Percentiles rank a stretch among this genome's conserved stretches.
Evolutionary conservation across 2,329 filamentous ascomycete genomes (phyloP).

Genomic region (Monosporascus ibericus): DNA sequence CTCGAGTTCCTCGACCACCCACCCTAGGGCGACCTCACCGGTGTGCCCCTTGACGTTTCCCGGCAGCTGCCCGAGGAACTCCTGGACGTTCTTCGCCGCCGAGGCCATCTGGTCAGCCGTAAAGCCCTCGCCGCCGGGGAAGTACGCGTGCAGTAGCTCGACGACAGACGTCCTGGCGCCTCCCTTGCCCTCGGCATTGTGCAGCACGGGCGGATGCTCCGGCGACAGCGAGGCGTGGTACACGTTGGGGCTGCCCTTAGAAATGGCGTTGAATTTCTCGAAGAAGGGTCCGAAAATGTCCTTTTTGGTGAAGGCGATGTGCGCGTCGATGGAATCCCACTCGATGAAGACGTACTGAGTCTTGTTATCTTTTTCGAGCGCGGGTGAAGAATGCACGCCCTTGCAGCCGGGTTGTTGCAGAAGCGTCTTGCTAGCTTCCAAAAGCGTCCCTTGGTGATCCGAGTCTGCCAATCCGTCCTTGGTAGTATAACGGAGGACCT

Average conservation of each 20-base stretch:
- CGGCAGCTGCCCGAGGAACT: slow-evolving; percentile 3
- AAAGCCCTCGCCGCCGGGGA: slow-evolving; percentile 3
- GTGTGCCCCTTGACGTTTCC: slow-evolving; percentile 2
- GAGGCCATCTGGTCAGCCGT: slow-evolving; percentile 1
- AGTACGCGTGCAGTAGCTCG: slow-evolving; percentile 15
- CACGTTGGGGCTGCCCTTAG: background rate
- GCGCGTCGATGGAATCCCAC: slow-evolving; percentile 14
- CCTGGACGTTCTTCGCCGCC: background rate
- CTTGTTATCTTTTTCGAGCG: slow-evolving; percentile 6
- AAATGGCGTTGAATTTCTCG: slow-evolving; percentile 1
- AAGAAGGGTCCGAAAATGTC: slow-evolving; percentile 10
- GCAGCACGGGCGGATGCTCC: slow-evolving; percentile 7
- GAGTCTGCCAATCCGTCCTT: slow-evolving; percentile 6
- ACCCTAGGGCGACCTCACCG: slow-evolving; percentile 13
- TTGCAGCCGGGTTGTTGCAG: slow-evolving; percentile 13
- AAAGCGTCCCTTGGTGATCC: slow-evolving; percentile 1
- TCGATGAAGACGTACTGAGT: slow-evolving; percentile 15
- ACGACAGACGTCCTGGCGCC: slow-evolving; percentile 3
- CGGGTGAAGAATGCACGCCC: slow-evolving; percentile 12
- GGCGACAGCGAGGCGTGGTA: slow-evolving; percentile 17
- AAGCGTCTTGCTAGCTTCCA: slow-evolving; percentile 5
- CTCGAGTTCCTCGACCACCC: slow-evolving; percentile 13
- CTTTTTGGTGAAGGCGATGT: slow-evolving; percentile 12
- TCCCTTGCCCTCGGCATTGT: slow-evolving; percentile 3
- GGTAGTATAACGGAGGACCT: slow-evolving; percentile 14